Evolutionary conservation across 1,139 yeast genomes (phyloP).

Genomic region (Debaryomyces fabryi): DNA sequence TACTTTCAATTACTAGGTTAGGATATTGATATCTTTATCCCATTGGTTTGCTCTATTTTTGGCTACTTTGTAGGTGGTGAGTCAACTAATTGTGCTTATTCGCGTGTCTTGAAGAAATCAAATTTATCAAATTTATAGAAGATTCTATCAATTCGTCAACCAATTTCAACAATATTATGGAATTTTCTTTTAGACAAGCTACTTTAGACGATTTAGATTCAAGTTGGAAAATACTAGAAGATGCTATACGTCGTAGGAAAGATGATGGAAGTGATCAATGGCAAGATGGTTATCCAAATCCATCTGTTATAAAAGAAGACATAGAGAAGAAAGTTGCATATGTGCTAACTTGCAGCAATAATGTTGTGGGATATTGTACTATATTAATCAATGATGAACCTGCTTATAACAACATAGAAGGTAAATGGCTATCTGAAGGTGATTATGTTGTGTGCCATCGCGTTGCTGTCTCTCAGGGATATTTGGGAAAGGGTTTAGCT

Average conservation of each 20-base stretch:
- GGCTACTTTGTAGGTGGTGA: neutral
- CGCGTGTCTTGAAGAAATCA: neutral
- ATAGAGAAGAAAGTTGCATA: neutral
- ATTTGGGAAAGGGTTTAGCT: neutral
- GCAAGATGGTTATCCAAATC: constrained; percentile 2
- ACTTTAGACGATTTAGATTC: neutral
- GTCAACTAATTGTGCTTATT: neutral
- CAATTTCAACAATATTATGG: neutral
- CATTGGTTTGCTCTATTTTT: neutral
- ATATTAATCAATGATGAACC: neutral
- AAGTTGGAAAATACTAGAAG: neutral
- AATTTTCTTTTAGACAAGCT: neutral
- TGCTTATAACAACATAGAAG: neutral
- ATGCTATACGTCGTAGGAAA: neutral
- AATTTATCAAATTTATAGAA: constrained; percentile 29
- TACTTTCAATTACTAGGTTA: too few species aligned
- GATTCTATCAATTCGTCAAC: neutral
- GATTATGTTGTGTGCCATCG: neutral
- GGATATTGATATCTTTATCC: too few species aligned
- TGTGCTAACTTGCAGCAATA: neutral
- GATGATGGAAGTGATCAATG: constrained; percentile 1
- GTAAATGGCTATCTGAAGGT: neutral
- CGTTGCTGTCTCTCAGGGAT: neutral
- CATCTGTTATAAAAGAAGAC: neutral
- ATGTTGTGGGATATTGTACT: neutral